Evolutionary conservation across 108 stramenopile genomes (phyloP).

Genomic region (Craspedostauros australis): DNA sequence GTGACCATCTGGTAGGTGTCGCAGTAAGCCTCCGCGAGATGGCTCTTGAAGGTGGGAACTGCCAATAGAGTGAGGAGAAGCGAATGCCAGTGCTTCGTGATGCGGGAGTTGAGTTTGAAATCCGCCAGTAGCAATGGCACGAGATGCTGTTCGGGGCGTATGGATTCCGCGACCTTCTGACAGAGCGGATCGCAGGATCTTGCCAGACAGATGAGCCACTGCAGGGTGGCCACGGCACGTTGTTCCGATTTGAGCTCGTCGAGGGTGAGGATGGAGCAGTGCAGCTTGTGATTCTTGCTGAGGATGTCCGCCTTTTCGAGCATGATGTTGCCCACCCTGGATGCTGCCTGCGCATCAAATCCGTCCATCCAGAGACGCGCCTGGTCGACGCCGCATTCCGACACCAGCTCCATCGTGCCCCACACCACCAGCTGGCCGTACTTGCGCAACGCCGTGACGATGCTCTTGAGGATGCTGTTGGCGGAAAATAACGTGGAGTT

Average conservation of each 20-base stretch:
- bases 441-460: conserved; percentile 46
- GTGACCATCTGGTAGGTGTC: conserved; percentile 79
- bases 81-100: conserved; percentile 75
- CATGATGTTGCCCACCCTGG: conserved; percentile 54
- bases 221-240: conserved; percentile 56
- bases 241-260: conserved; percentile 61
- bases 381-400: conserved; percentile 52
- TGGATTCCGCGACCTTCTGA: conserved; percentile 42
- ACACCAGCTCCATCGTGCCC: conserved; percentile 70
- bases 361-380: conserved; percentile 65
- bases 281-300: conserved; percentile 37
- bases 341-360: conserved; percentile 51
- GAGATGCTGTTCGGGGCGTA: conserved; percentile 40
- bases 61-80: conserved; percentile 86
- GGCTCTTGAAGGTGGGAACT: conserved; percentile 88
- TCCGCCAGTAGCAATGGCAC: conserved; percentile 63
- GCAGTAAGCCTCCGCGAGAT: conserved; percentile 85
- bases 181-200: conserved; percentile 76
- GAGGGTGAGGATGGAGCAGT: conserved; percentile 59
- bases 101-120: conserved; percentile 59
- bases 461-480: conserved; percentile 46
- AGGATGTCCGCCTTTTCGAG: conserved; percentile 45
- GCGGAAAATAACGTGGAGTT: conserved; percentile 36
- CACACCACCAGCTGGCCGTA: conserved; percentile 74
- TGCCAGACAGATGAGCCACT: conserved; percentile 58